Evolutionary conservation across 1,284 basidiomycete species (phyloP), one percentile per base, ranked within the genome.

Genomic region (Binderoboletus segoi): DNA sequence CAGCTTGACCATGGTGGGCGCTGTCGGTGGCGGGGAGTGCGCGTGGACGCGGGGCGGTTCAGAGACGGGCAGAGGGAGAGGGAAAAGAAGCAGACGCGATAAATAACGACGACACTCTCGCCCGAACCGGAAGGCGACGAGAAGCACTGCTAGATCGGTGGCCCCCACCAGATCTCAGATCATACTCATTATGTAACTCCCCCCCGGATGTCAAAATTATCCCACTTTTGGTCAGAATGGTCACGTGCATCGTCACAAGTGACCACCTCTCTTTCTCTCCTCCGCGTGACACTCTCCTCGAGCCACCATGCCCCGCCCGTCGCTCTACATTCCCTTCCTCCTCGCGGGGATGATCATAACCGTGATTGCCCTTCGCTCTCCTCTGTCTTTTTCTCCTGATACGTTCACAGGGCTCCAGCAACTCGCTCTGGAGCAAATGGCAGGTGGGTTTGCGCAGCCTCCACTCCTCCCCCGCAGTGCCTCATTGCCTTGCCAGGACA

Each of bases 301-400:
- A 35, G 30, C 47, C 47, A 54, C 53, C 61, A 85, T 85, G 83
- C 74, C 81, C 28, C 69, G 51, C 50, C 69, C 80, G 57, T 77
- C 79, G 43, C 60, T 78, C 57, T 79, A 76, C 61, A 67, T 84
- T 53, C 79, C 81, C 48, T 58, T 75, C 61, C 82, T 85, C 70
- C 78, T 93, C 26, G 84, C 77, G 56, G 91, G 90, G 49, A 93
- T 93, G 91, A 86, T 93, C 66, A 71, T 91, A 61, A 92, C 91
- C 10, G 91, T 88, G 59, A 32, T 79, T 8, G 4, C 33, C 33
- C 13, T 2, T 10, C 70, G 2, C 4, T 15, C 20, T 42, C 48
- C 21, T 8, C 21, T 13, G 15, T 8, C 18, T 13, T 24, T 13
- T 38, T 5, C 41, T 41, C 51, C 50, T 38, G 53, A 63, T 49